phyloP scores from a whole-genome alignment of 2,329 filamentous ascomycete genomes.

The Atkinsonella hypoxylon region DNA sequence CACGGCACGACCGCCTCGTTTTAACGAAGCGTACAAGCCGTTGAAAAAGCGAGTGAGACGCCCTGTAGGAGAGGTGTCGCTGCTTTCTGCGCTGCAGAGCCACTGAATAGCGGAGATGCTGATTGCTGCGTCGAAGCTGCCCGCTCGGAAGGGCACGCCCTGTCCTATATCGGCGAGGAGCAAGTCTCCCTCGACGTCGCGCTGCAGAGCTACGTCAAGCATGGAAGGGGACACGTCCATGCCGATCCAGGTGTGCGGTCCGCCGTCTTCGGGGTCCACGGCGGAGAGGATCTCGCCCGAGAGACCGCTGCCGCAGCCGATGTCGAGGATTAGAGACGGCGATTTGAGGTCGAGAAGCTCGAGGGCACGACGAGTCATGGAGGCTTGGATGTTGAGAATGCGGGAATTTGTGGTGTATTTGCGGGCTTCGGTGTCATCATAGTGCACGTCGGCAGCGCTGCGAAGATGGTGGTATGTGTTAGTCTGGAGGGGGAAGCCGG shows the following conservation, averaged over 20 bases:
- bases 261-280: constrained; percentile 56
- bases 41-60: constrained; percentile 82
- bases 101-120: constrained; percentile 96
- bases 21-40: constrained; percentile 73
- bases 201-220: constrained; percentile 86
- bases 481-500: neutral
- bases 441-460: constrained; percentile 92
- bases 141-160: constrained; percentile 84
- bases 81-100: constrained; percentile 91
- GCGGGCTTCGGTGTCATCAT: constrained; percentile 87
- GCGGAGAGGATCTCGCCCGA: constrained; percentile 85
- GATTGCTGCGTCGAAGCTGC: constrained; percentile 88
- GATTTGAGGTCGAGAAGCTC: constrained; percentile 71
- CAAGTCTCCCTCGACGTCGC: constrained; percentile 89
- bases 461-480: neutral
- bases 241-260: constrained; percentile 90
- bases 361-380: constrained; percentile 88
- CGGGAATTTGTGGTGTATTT: constrained; percentile 97
- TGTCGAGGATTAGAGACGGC: constrained; percentile 83
- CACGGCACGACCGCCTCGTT: constrained; percentile 76
- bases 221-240: constrained; percentile 95
- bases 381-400: constrained; percentile 88
- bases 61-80: constrained; percentile 68
- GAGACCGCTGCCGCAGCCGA: constrained; percentile 92
- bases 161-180: constrained; percentile 91